A percentile compares a stretch with the other conserved stretches of the same genome.
Conservation (phyloP, 139 green algal species). For the Pleodorina starrii region DNA sequence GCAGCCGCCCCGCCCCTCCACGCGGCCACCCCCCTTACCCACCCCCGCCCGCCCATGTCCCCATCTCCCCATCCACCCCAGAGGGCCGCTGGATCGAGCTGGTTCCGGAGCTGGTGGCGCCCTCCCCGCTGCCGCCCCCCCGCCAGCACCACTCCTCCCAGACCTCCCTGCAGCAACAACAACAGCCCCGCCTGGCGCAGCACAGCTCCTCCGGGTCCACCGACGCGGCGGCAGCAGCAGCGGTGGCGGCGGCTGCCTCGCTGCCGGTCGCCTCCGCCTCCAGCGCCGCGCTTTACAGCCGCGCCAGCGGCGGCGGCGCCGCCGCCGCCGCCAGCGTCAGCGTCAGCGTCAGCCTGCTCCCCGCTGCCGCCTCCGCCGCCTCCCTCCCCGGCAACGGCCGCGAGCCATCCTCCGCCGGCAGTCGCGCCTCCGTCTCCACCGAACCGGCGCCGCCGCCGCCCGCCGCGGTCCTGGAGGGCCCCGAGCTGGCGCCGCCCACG, state of each 20-base stretch:
- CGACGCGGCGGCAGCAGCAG: not conserved
- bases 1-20: no score
- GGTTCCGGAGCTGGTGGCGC: conserved; percentile 37
- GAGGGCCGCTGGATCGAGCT: conserved; percentile 37
- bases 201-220: not conserved
- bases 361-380: not conserved
- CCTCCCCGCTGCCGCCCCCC: not conserved
- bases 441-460: no score
- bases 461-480: no score
- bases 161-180: not conserved
- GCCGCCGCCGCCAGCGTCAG: not conserved
- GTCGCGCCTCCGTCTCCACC: not conserved
- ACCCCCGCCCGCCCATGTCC: not conserved
- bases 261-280: not conserved
- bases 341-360: not conserved
- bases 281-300: not conserved
- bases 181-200: not conserved
- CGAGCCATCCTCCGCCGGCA: not conserved
- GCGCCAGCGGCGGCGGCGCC: not conserved
- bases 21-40: no score
- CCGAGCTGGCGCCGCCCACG: conserved; percentile 10
- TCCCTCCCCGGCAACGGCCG: not conserved
- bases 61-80: not conserved
- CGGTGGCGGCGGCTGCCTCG: not conserved
- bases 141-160: not conserved